A percentile compares a stretch with the other conserved stretches of the same genome.
phyloP scores from a whole-genome alignment of 2,329 filamentous ascomycete genomes.

The Diplocarpon mali region DNA sequence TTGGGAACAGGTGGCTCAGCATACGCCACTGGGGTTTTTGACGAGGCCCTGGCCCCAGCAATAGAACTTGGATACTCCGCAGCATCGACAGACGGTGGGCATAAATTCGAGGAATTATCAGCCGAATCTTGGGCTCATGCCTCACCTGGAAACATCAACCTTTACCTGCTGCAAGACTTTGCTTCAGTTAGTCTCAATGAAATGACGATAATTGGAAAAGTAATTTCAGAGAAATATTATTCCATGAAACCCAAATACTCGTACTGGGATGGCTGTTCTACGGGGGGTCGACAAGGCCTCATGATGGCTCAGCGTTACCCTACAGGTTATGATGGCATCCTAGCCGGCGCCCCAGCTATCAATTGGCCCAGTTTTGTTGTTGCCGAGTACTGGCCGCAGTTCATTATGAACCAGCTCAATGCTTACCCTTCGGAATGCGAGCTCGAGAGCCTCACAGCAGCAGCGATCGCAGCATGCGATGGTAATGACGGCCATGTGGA shows the following conservation, averaged over 20 bases:
- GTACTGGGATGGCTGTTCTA: conserved; percentile 30
- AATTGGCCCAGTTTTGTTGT: conserved; percentile 14
- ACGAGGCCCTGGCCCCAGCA: conserved; percentile 16
- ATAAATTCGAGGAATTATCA: not conserved
- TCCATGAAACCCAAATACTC: conserved; percentile 24
- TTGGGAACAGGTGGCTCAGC: conserved; percentile 27
- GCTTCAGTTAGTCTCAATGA: conserved; percentile 29
- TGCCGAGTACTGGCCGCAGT: conserved; percentile 1
- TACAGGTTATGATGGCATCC: conserved; percentile 29
- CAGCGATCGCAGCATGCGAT: conserved; percentile 11
- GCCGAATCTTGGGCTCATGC: conserved; percentile 8
- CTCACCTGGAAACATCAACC: conserved; percentile 5
- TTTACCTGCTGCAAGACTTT: conserved; percentile 27
- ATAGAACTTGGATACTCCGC: conserved; percentile 24
- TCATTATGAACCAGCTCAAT: not conserved
- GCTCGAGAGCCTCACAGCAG: conserved; percentile 5
- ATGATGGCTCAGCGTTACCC: conserved; percentile 29
- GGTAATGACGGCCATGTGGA: conserved; percentile 12
- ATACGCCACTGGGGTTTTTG: conserved; percentile 20
- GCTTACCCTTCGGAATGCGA: conserved; percentile 7
- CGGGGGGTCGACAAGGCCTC: conserved; percentile 29
- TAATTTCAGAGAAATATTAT: conserved; percentile 27
- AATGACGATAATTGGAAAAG: conserved; percentile 26
- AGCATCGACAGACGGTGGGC: conserved; percentile 24
- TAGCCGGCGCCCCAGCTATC: conserved; percentile 29